Base-by-base conservation (phyloP, 2,329 filamentous ascomycete species). In the Fusarium stilboides region DNA sequence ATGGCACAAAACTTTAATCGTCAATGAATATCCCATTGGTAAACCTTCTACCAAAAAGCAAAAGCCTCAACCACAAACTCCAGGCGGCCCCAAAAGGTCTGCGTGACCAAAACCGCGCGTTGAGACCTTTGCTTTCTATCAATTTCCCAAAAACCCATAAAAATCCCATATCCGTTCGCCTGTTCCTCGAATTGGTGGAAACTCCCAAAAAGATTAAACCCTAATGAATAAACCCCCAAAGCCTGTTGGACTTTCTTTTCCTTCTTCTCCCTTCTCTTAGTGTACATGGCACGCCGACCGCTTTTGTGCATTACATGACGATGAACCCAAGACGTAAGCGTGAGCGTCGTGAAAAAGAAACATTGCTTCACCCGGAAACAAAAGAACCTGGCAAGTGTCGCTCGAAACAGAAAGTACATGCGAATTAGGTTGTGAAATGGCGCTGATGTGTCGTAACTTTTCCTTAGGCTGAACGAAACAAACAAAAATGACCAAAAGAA, bases 331-430 rank as follows among this genome's bases (percentile, higher is more conserved):
- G 52, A 57, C 56, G 52, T 61, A 62, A 64, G 69, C 70, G 59
- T 75, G 65, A 72, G 57, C 62, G 50, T 74, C 71, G 62, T 75
- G 53, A 74, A 57, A 34, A 50, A 17, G 26, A 53, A 60, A 49
- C 46, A 31, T 52, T 46, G 37, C 22, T 61, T 54, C 62, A 50
- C 57, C 52, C 52, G n/a, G 42, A 59, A 50, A 58, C 42, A 62
- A 49, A 65, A 39, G 31, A 24, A 37, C 43, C 28, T 50, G 34
- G 36, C 33, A 39, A 33, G n/a, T 59, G 26, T 63, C 37, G 33
- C 37, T 40, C 55, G 40, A 52, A 55, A 37, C 17, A 20, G 69
- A 71, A 52, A 57, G 45, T 40, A 67, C 53, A 61, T 49, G 58
- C 60, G 55, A 45, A 71, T 70, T 67, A 71, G 49, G 59, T 60